Evolutionary conservation across 2,329 filamentous ascomycete genomes (phyloP).

Genomic region (Claviceps humidiphila): DNA sequence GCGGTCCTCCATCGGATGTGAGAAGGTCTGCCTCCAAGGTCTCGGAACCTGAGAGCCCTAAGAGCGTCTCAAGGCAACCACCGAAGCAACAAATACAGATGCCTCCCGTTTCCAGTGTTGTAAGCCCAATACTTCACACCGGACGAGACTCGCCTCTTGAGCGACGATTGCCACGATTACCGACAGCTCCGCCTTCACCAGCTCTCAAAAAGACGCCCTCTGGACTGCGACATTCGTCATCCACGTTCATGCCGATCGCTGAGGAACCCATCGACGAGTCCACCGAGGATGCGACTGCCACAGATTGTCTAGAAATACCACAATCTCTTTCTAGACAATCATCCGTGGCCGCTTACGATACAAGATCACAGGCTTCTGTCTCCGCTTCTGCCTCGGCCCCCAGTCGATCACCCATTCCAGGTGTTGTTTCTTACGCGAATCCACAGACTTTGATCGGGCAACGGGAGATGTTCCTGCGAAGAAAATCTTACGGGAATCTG

Average conservation of each 20-base stretch:
- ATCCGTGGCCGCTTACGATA: slow-evolving; percentile 11
- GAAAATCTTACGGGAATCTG: slow-evolving; percentile 33
- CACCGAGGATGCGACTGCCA: slow-evolving; percentile 7
- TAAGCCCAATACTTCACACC: neutral
- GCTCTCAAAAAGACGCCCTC: slow-evolving; percentile 15
- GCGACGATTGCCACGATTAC: neutral
- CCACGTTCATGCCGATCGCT: slow-evolving; percentile 26
- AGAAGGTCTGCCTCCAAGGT: slow-evolving; percentile 17
- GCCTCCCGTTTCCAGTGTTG: slow-evolving; percentile 8
- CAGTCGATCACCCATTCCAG: slow-evolving; percentile 22
- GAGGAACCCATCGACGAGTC: slow-evolving; percentile 23
- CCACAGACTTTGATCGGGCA: slow-evolving; percentile 43
- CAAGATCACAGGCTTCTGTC: slow-evolving; percentile 1
- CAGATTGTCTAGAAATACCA: slow-evolving; percentile 2
- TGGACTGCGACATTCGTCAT: slow-evolving; percentile 5
- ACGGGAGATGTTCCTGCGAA: slow-evolving; percentile 40
- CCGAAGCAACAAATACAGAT: slow-evolving; percentile 13
- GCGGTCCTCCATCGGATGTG: slow-evolving; percentile 22
- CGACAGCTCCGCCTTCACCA: neutral
- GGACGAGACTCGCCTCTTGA: slow-evolving; percentile 1
- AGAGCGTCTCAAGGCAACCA: slow-evolving; percentile 6
- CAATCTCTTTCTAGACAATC: slow-evolving; percentile 9
- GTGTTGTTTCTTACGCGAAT: slow-evolving; percentile 36
- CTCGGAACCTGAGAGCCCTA: slow-evolving; percentile 12
- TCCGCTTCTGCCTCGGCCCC: neutral